Base-by-base conservation (phyloP, 1,284 basidiomycete species). In the Tilletia setariae region DNA sequence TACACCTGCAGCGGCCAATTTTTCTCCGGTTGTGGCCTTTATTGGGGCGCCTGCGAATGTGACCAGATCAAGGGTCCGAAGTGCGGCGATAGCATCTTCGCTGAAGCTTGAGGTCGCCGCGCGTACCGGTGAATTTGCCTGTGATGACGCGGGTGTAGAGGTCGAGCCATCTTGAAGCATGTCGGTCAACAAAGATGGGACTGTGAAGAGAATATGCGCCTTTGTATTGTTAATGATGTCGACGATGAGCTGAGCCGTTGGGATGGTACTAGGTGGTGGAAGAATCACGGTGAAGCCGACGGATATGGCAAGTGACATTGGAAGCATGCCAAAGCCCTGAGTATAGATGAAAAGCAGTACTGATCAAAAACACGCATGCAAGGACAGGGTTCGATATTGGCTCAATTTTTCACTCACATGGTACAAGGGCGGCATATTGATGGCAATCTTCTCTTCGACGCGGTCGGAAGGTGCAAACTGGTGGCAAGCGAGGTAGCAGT, bases 281-380 rank as follows among this genome's bases (percentile, higher is more conserved):
- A 61, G 56, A 15, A 35, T 30, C 13, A 61, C 25, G 28, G 56
- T 35, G 28, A 61, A 35, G 8, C 56, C 56, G 3, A 61, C 28
- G 1, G 56, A 32, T 16, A 61, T 59, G 53, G 56, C 56, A 30
- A 61, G 56, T n/a, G 56, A 32, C 56, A 61, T 30, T 16, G 56
- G 28, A 3, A 61, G 56, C 25, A 61, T 30, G 56, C 56, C 56
- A 16, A 61, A 61, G 28, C 56, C 56, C 53, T 59, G 16, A 1
- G 47, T 1, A 49, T 7, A 8, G 47, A n/a, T 11, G 8, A 19
- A 11, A 19, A 19, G 19, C 47, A 8, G 47, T 49, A 1, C 15
- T 49, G 4, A 40, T 40, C 35, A 40, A 11, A 40, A 40, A 40
- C 4, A 6, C 11, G 35, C 35, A 1, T n/a, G 9, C n/a, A 8